Percentiles rank a stretch among this genome's conserved stretches.
Evolutionary conservation across 768 basidiomycete genomes (phyloP).

Genomic region (Neoboletus brunneissimus): DNA sequence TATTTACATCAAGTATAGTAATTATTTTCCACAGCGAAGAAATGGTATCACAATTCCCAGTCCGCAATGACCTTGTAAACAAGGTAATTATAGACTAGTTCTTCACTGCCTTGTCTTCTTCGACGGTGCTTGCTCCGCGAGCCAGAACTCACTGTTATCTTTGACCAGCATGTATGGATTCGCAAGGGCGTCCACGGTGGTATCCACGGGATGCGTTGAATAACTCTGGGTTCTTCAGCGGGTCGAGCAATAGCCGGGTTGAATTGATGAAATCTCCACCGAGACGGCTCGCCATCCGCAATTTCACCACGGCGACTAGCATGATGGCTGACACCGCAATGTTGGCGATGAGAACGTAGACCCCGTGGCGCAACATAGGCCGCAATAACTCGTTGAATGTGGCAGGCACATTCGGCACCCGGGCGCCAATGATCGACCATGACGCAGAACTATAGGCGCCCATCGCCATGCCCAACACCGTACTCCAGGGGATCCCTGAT

Average conservation of each 20-base stretch:
- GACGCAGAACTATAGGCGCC: not conserved
- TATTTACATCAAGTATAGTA: too few species aligned
- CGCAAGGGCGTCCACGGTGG: not conserved
- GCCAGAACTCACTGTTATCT: not conserved
- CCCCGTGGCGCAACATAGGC: not conserved
- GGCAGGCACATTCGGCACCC: not conserved
- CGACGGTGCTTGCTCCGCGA: too few species aligned
- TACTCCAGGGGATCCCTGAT: not conserved
- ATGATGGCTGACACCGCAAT: not conserved
- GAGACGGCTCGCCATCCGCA: not conserved
- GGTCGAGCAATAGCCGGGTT: slow-evolving; percentile 1
- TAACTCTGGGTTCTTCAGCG: not conserved
- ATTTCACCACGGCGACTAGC: not conserved
- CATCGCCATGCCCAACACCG: not conserved
- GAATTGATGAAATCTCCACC: slow-evolving; percentile 1
- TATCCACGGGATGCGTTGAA: slow-evolving; percentile 1
- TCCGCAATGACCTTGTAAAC: too few species aligned
- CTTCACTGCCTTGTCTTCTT: too few species aligned
- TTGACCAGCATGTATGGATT: slow-evolving; percentile 1
- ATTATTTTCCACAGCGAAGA: too few species aligned
- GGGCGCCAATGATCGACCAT: too few species aligned
- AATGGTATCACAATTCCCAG: too few species aligned
- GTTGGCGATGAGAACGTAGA: slow-evolving; percentile 3
- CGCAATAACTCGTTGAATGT: not conserved
- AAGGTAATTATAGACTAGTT: too few species aligned